Conservation (phyloP, 148 eudicot genomes). For the Simmondsia chinensis region DNA sequence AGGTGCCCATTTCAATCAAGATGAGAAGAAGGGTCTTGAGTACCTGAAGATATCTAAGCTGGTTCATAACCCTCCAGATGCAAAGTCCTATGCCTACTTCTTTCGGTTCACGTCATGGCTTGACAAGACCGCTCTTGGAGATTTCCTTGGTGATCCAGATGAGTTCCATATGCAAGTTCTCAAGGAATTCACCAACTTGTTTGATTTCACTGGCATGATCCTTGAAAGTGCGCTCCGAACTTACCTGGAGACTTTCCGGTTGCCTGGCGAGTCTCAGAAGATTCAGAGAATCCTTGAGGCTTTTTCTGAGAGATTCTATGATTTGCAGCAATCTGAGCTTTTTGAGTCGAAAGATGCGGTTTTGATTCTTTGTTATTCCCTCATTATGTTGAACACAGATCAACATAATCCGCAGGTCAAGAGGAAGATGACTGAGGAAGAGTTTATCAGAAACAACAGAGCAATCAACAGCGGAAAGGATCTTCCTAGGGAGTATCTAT, state of each 20-base stretch:
- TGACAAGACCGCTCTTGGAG: conserved; percentile 73
- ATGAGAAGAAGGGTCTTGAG: conserved; percentile 80
- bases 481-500: conserved; percentile 72
- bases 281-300: conserved; percentile 74
- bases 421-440: conserved; percentile 98
- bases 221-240: conserved; percentile 74
- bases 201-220: conserved; percentile 65
- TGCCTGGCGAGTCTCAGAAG: conserved; percentile 97
- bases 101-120: conserved; percentile 66
- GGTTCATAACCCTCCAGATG: conserved; percentile 66
- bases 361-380: conserved; percentile 62
- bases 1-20: conserved; percentile 76
- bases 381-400: conserved; percentile 95
- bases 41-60: conserved; percentile 52
- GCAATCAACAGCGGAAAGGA: conserved; percentile 84
- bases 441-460: conserved; percentile 79
- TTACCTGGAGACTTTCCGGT: conserved; percentile 64
- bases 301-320: conserved; percentile 66
- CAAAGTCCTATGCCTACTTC: conserved; percentile 66
- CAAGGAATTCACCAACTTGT: conserved; percentile 60
- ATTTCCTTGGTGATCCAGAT: conserved; percentile 83
- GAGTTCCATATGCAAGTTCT: conserved; percentile 72
- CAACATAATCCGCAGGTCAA: conserved; percentile 96
- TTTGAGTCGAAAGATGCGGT: conserved; percentile 76
- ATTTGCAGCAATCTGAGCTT: conserved; percentile 60